Percentiles rank a stretch among this genome's conserved stretches.
Evolutionary conservation across 179 eudicot genomes (phyloP).

Genomic region (Vitellaria paradoxa): DNA sequence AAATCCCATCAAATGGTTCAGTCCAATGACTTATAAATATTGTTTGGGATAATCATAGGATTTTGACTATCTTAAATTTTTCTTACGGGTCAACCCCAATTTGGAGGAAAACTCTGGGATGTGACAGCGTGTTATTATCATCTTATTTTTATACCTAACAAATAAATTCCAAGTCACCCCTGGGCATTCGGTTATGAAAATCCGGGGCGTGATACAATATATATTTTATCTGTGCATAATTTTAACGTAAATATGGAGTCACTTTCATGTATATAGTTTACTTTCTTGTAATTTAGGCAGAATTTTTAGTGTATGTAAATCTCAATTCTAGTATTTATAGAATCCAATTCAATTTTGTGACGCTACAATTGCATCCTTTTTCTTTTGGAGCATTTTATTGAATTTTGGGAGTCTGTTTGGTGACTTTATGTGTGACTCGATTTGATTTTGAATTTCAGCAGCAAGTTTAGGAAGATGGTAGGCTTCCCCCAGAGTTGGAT

Average conservation of each 20-base stretch:
- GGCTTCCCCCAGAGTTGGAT: constrained; percentile 76
- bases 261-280: background rate
- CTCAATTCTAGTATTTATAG: background rate
- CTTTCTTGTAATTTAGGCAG: background rate
- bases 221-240: background rate
- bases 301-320: background rate
- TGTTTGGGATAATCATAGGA: too few relatives aligned
- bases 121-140: too few relatives aligned
- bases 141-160: too few relatives aligned
- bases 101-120: too few relatives aligned
- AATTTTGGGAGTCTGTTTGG: background rate
- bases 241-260: background rate
- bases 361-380: background rate
- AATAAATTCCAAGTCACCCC: too few relatives aligned
- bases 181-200: too few relatives aligned
- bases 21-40: too few relatives aligned
- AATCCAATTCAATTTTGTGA: constrained; percentile 4
- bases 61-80: too few relatives aligned
- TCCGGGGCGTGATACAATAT: background rate
- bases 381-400: background rate
- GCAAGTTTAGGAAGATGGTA: constrained; percentile 78
- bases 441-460: constrained; percentile 39
- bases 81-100: too few relatives aligned
- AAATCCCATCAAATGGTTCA: too few relatives aligned
- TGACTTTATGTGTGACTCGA: background rate